phyloP scores from a whole-genome alignment of 148 eudicot species.

The Oxyria digyna region DNA sequence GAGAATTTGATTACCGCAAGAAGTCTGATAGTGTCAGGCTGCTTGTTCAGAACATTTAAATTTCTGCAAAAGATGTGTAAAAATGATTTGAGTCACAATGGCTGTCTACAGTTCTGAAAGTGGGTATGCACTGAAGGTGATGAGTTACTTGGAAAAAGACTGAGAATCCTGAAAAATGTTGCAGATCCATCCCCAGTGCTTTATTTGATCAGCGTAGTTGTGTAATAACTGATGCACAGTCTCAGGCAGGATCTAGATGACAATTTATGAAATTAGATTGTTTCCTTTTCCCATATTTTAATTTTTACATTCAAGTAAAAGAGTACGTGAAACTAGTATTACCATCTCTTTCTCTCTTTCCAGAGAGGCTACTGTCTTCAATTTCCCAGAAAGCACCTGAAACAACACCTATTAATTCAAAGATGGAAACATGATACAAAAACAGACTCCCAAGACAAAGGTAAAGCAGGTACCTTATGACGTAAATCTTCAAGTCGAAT shows the following conservation, averaged over 20 bases:
- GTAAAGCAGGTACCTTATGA: slow-evolving; percentile 40
- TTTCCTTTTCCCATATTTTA: neutral
- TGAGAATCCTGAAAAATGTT: slow-evolving; percentile 45
- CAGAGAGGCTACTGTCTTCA: slow-evolving; percentile 65
- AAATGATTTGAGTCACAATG: neutral
- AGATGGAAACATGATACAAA: neutral
- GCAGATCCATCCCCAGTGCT: slow-evolving; percentile 97
- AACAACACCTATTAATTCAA: slow-evolving; percentile 8
- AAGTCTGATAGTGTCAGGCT: slow-evolving; percentile 40
- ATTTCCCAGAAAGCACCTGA: slow-evolving; percentile 76
- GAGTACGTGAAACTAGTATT: slow-evolving; percentile 8
- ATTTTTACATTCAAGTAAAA: neutral
- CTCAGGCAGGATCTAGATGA: slow-evolving; percentile 71
- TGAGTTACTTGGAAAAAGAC: slow-evolving; percentile 64
- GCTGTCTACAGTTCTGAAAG: neutral
- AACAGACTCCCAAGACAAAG: neutral
- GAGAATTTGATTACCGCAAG: slow-evolving; percentile 41
- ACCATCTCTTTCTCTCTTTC: slow-evolving; percentile 77
- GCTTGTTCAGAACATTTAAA: slow-evolving; percentile 53
- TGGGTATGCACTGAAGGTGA: neutral
- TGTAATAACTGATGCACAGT: slow-evolving; percentile 64
- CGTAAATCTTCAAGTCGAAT: slow-evolving; percentile 90
- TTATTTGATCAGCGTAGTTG: slow-evolving; percentile 61
- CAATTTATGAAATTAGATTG: neutral
- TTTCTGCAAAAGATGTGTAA: slow-evolving; percentile 37